Evolutionary conservation across 148 eudicot genomes (phyloP).

Genomic region (Oxyria digyna): DNA sequence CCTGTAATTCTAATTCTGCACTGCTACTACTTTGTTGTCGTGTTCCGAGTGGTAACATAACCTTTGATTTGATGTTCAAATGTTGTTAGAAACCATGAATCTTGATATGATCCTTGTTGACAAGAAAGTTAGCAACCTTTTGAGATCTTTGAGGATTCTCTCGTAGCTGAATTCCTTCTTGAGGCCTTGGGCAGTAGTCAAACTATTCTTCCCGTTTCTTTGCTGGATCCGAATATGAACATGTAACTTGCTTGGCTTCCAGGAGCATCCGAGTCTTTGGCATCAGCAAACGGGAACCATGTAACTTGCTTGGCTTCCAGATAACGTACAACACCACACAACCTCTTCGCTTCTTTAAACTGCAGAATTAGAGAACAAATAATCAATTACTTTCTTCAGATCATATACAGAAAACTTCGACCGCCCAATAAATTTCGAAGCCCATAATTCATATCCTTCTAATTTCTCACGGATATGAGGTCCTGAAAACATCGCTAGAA

Average conservation of each 20-base stretch:
- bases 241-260: conserved; percentile 65
- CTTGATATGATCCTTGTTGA: conserved; percentile 66
- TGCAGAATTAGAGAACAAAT: background rate
- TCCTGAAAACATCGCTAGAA: no score
- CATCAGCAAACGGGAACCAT: conserved; percentile 91
- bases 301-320: conserved; percentile 20
- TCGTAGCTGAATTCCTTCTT: conserved; percentile 64
- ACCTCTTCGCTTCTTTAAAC: background rate
- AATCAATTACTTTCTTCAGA: background rate
- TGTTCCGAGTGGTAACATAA: no score
- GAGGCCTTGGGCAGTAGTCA: conserved; percentile 79
- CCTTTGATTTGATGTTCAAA: no score
- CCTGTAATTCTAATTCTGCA: background rate
- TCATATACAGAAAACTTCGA: no score
- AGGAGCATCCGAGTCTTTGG: conserved; percentile 42
- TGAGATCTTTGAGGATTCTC: conserved; percentile 61
- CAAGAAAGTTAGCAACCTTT: conserved; percentile 57
- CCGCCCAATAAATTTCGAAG: background rate
- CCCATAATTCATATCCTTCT: background rate
- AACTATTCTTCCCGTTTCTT: conserved; percentile 75
- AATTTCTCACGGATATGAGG: no score
- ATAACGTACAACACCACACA: background rate
- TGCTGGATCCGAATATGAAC: conserved; percentile 81
- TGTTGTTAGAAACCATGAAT: conserved; percentile 62
- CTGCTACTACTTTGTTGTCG: background rate